Evolutionary conservation across 73 alveolate genomes (phyloP).

Genomic region (Tetrahymena elliotti): DNA sequence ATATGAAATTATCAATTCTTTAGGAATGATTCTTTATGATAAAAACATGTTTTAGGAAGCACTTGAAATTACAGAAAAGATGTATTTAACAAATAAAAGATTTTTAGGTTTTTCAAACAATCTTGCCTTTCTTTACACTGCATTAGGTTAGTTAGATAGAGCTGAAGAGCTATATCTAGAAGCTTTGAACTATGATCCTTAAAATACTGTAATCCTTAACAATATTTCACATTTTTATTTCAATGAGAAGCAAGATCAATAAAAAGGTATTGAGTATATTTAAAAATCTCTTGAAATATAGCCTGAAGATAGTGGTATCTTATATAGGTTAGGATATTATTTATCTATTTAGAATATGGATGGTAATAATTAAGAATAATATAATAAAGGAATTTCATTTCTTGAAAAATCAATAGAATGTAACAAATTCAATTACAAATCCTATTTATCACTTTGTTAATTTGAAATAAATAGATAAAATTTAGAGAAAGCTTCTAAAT

Average conservation of each 20-base stretch:
- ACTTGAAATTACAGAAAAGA: not conserved
- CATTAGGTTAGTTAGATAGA: not conserved
- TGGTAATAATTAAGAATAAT: not conserved
- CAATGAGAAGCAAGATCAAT: not conserved
- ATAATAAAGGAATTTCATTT: not conserved
- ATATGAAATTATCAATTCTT: not conserved
- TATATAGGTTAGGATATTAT: not conserved
- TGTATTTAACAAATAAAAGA: not conserved
- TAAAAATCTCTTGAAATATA: not conserved
- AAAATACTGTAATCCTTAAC: not conserved
- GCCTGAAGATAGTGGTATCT: not conserved
- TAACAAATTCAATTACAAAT: not conserved
- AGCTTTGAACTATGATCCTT: not conserved
- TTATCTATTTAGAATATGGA: not conserved
- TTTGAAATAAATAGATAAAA: too few species aligned
- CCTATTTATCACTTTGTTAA: not conserved
- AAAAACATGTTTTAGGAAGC: not conserved
- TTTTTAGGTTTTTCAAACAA: not conserved
- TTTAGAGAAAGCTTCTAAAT: not conserved
- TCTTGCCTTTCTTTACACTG: not conserved
- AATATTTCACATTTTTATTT: not conserved
- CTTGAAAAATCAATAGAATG: not conserved
- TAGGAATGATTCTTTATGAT: not conserved
- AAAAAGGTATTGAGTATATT: not conserved
- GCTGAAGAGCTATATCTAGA: not conserved